Evolutionary conservation across 2,329 filamentous ascomycete species (phyloP).

Genomic region (Chrysoporthe deuterocubensis): DNA sequence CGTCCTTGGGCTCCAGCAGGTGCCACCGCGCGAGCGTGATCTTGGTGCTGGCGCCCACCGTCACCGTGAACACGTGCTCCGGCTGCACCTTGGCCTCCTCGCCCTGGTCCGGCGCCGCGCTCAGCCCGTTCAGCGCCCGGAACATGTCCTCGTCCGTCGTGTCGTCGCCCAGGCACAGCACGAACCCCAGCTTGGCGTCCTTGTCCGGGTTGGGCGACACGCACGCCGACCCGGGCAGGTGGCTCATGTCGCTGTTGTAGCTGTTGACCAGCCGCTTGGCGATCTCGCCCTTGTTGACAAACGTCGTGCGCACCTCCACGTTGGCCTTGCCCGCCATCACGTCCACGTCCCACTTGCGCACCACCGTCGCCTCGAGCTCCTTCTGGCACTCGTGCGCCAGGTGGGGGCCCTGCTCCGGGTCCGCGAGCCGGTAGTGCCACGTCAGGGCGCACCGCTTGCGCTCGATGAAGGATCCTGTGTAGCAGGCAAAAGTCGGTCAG

Average conservation of each 20-base stretch:
- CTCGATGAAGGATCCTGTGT: constrained; percentile 83
- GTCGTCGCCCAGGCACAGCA: constrained; percentile 91
- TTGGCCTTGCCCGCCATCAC: constrained; percentile 98
- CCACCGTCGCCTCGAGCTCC: constrained; percentile 77
- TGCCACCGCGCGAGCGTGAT: constrained; percentile 91
- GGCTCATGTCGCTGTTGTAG: constrained; percentile 58
- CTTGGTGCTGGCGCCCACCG: constrained; percentile 89
- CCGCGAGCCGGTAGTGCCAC: constrained; percentile 94
- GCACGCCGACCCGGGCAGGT: constrained; percentile 36
- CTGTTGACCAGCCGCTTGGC: constrained; percentile 78
- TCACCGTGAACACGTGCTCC: constrained; percentile 84
- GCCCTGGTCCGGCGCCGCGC: constrained; percentile 49
- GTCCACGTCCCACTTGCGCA: constrained; percentile 84
- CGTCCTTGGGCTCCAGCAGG: constrained; percentile 83
- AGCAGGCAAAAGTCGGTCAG: neutral
- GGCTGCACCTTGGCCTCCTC: constrained; percentile 62
- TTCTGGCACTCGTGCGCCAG: constrained; percentile 82
- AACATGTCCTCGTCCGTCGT: constrained; percentile 99
- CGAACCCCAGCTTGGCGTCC: constrained; percentile 71
- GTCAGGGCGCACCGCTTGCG: constrained; percentile 92
- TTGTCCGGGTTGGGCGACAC: constrained; percentile 39
- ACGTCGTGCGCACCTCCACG: constrained; percentile 92
- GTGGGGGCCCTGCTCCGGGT: constrained; percentile 81
- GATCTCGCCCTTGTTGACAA: constrained; percentile 98
- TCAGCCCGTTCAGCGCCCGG: constrained; percentile 71